Conservation (phyloP, 2,329 filamentous ascomycete species). For the Dactylellina drechsleri region DNA sequence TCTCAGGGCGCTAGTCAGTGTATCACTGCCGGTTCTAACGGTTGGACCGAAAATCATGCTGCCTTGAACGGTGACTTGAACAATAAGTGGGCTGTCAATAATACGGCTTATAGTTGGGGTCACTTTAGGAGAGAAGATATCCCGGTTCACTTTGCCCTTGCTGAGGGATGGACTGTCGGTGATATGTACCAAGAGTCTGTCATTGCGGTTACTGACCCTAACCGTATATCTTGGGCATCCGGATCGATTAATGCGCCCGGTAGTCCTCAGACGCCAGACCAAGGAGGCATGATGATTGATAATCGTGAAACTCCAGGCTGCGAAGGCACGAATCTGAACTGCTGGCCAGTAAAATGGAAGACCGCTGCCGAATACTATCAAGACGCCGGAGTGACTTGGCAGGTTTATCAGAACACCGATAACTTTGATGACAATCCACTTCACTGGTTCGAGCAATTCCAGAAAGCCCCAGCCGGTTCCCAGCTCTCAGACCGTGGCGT, state of each 20-base stretch:
- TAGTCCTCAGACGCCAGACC: conserved; percentile 62
- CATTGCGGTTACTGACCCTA: conserved; percentile 67
- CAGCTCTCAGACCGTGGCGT: conserved; percentile 65
- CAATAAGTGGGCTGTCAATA: no score
- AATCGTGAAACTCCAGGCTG: conserved; percentile 67
- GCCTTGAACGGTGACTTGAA: no score
- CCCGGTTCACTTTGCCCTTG: conserved; percentile 68
- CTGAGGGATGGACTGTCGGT: conserved; percentile 67
- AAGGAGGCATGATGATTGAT: conserved; percentile 66
- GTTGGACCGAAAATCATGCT: no score
- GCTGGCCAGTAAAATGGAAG: conserved; percentile 68
- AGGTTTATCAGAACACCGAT: conserved; percentile 66
- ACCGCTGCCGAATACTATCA: conserved; percentile 66
- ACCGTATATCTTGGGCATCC: conserved; percentile 66
- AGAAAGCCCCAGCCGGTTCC: conserved; percentile 63
- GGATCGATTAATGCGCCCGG: conserved; percentile 68
- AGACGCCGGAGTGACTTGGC: conserved; percentile 66
- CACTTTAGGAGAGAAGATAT: conserved; percentile 65
- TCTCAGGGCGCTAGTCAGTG: conserved; percentile 58
- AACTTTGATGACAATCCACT: conserved; percentile 69
- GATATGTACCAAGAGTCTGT: conserved; percentile 70
- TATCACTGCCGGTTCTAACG: no score
- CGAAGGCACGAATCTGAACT: conserved; percentile 64
- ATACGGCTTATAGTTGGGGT: no score
- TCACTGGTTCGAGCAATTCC: conserved; percentile 68